Evolutionary conservation across 2,329 filamentous ascomycete genomes (phyloP), one percentile per base, ranked within the genome.

Genomic region (Claviceps monticola): DNA sequence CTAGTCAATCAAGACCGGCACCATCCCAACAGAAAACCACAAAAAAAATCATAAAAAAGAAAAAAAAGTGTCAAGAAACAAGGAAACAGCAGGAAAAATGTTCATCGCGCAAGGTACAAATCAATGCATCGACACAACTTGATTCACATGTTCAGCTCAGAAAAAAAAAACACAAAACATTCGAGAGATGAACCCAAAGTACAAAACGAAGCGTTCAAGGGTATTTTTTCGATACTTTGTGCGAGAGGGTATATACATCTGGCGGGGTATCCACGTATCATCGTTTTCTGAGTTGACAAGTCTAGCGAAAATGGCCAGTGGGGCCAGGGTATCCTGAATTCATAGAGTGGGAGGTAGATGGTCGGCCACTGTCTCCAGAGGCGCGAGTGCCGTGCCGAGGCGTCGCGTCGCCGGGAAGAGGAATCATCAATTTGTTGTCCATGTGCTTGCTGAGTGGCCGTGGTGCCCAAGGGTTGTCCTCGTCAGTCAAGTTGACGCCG

Each of bases 301-400:
- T 81, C 83, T 84, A 91, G 86, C 87, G 87, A 76, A 85, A 88
- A 80, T 86, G 84, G 77, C 86, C 87, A 78, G 89, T 84, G 60
- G 86, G 86, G 75, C 82, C 88, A 78, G 88, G 86, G 86, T 93
- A 93, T 88, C 88, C 88, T 82, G 88, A 91, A 86, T 82, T 82
- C 66, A 85, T 86, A 78, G 88, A 95, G 84, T 95, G 86, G 74
- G 88, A 93, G 74, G 88, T 95, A 65, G 86, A 91, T 68, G 88
- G 88, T 66, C 88, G 86, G 68, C 88, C 88, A 75, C 87, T 93
- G 71, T 95, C 88, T 67, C 86, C 88, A 66, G 88, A 94, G 67
- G 83, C 83, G 68, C 88, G 84, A 67, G 85, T 77, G 68, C 83
- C 82, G 71, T 94, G 88, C 69, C 87, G 85, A 58, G 88, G 87